Evolutionary conservation across 495 filamentous ascomycete species (phyloP).

Genomic region (Aspergillus wentii): DNA sequence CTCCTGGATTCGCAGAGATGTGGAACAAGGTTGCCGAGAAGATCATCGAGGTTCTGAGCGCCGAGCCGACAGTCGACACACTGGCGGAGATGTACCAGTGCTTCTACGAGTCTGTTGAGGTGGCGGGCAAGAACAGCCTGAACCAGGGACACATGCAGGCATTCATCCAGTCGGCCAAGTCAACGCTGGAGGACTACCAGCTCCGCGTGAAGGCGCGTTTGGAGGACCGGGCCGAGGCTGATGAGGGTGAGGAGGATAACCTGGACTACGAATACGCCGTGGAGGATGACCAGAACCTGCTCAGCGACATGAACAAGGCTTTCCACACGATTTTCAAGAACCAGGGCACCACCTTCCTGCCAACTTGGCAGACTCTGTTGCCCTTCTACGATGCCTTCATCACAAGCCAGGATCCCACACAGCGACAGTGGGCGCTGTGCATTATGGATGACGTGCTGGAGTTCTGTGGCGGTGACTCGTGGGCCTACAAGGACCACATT

Average conservation of each 20-base stretch:
- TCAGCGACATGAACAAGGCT: conserved; percentile 99
- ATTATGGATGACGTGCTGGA: conserved; percentile 98
- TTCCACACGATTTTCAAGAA: conserved; percentile 99
- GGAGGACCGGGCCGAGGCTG: conserved; percentile 71
- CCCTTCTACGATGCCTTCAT: conserved; percentile 82
- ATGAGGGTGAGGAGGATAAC: conserved; percentile 80
- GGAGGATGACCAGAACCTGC: conserved; percentile 93
- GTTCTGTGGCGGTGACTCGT: conserved; percentile 84
- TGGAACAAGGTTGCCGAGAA: conserved; percentile 87
- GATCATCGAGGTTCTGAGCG: conserved; percentile 88
- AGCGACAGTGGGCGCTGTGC: conserved; percentile 96
- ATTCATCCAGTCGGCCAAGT: conserved; percentile 80
- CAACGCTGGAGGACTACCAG: conserved; percentile 87
- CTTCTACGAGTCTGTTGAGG: conserved; percentile 98
- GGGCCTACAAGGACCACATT: conserved; percentile 77
- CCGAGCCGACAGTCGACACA: conserved; percentile 92
- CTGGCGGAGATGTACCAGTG: conserved; percentile 99
- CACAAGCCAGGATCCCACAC: conserved; percentile 77
- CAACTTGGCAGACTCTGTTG: conserved; percentile 78
- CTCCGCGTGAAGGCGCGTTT: conserved; percentile 71
- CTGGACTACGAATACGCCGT: conserved; percentile 69
- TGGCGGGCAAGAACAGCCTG: conserved; percentile 80
- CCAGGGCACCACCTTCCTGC: conserved; percentile 78
- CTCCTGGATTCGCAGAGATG: conserved; percentile 66
- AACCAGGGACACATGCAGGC: conserved; percentile 70